Base-by-base conservation (phyloP, 495 filamentous ascomycete species). In the Podospora tetraspora region DNA sequence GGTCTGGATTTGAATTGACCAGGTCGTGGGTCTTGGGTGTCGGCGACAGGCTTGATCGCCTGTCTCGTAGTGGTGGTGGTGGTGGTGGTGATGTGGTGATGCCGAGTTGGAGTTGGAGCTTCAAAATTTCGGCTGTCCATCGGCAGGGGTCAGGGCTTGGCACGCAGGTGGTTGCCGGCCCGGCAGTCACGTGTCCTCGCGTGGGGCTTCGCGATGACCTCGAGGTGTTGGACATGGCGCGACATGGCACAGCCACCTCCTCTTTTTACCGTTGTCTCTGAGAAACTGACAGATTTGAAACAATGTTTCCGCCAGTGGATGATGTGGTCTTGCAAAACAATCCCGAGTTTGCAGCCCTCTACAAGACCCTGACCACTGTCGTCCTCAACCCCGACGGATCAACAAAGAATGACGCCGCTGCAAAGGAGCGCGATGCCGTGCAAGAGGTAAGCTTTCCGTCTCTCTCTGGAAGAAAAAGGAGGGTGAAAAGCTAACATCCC, bases 281-380 rank as follows among this genome's bases (percentile, higher is more conserved):
- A 43, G n/a, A n/a, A 43, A 30, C n/a, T 16, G n/a, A 21, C 27
- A 8, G n/a, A 8, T 1, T n/a, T 19, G 43, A n/a, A 59, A 83
- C 67, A 37, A 92, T 92, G 89, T 78, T 91, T 3, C 88, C 89
- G 0, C 88, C 87, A 8, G 82, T 90, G 62, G 88, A 91, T 32
- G 83, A 86, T 27, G 74, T 81, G 0, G 82, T 92, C 60, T 78
- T 92, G 2, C 79, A 85, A 62, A 81, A 80, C 29, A 91, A 91
- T 66, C 88, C 88, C 24, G 81, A 87, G 59, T 92, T 92, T 69
- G 86, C 88, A 63, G 80, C 78, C 29, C 80, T 92, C 1, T 88
- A 90, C 73, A 82, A 85, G 21, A 85, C 84, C 21, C 72, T 92
- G 8, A 88, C 88, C 0, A 83, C 79, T 1, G 82, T 78, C 0